A percentile compares a stretch with the other conserved stretches of the same genome.
Conservation (phyloP, 2,329 filamentous ascomycete species). For the Proliferodiscus dingleyae region DNA sequence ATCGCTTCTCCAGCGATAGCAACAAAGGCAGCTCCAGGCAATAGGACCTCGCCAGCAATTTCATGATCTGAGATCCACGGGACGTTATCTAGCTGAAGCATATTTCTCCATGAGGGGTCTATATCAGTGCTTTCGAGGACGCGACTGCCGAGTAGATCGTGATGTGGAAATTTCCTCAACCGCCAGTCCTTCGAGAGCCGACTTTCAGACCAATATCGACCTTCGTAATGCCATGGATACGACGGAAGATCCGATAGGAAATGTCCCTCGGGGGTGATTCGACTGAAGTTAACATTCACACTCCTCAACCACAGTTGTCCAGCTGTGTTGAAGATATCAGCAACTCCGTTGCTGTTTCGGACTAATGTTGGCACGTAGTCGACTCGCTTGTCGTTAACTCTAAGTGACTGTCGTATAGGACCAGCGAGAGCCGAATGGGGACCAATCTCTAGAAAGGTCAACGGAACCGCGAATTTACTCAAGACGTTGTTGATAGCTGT, state of each 20-base stretch:
- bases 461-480: neutral
- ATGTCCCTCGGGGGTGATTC: neutral
- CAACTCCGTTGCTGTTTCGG: constrained; percentile 2
- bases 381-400: constrained; percentile 24
- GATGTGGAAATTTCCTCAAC: constrained; percentile 21
- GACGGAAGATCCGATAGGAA: constrained; percentile 28
- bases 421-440: constrained; percentile 31
- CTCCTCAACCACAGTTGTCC: constrained; percentile 2
- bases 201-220: constrained; percentile 13
- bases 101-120: constrained; percentile 30
- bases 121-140: constrained; percentile 14
- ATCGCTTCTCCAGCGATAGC: constrained; percentile 15
- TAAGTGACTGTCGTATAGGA: constrained; percentile 23
- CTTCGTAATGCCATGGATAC: constrained; percentile 46
- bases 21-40: constrained; percentile 33
- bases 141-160: constrained; percentile 33
- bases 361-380: constrained; percentile 3
- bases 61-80: constrained; percentile 50
- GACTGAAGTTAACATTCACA: neutral
- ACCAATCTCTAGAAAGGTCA: constrained; percentile 31
- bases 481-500: neutral
- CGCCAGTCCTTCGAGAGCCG: constrained; percentile 1
- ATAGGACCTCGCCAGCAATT: constrained; percentile 45
- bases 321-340: constrained; percentile 3
- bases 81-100: constrained; percentile 35